These are phyloP conservation scores for Linnemannia elongata DNA, from an alignment of 192 early-diverging fungal genomes.

Conservation along the genomic window DNA sequence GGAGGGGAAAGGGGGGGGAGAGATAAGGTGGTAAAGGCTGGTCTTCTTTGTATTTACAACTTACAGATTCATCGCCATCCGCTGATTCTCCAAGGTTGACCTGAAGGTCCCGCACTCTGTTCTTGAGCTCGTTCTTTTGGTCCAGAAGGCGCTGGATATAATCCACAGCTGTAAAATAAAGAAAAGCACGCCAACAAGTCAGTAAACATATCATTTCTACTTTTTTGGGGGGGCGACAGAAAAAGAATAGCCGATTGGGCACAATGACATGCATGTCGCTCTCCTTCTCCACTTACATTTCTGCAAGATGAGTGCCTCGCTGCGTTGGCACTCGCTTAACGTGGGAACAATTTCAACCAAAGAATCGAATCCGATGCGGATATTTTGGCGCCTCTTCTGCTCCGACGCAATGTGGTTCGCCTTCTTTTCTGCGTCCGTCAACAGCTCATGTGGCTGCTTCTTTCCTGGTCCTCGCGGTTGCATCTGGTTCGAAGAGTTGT, in stretches of 20 bases:
- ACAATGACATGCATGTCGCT: not conserved
- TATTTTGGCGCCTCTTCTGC: constrained; percentile 93
- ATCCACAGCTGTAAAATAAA: constrained; percentile 71
- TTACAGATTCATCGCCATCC: constrained; percentile 51
- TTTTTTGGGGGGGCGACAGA: not conserved
- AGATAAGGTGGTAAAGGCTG: not conserved
- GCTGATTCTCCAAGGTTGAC: constrained; percentile 62
- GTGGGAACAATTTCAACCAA: constrained; percentile 90
- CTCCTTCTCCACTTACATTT: constrained; percentile 63
- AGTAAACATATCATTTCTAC: not conserved
- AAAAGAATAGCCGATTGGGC: not conserved
- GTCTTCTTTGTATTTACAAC: not conserved
- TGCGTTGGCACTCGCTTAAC: constrained; percentile 84
- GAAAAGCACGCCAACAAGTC: not conserved
- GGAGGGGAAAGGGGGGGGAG: not conserved
- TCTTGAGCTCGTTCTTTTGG: constrained; percentile 71
- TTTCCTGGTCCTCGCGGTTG: constrained; percentile 33
- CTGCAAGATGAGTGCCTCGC: constrained; percentile 89
- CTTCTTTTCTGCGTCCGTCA: constrained; percentile 93
- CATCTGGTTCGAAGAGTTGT: not conserved
- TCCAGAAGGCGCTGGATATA: constrained; percentile 79
- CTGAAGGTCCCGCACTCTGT: constrained; percentile 64
- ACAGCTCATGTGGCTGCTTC: constrained; percentile 73
- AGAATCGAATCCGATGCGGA: constrained; percentile 90
- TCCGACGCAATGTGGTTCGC: constrained; percentile 97